phyloP scores from a whole-genome alignment of 176 grass and related monocot species.

The Zizania latifolia region DNA sequence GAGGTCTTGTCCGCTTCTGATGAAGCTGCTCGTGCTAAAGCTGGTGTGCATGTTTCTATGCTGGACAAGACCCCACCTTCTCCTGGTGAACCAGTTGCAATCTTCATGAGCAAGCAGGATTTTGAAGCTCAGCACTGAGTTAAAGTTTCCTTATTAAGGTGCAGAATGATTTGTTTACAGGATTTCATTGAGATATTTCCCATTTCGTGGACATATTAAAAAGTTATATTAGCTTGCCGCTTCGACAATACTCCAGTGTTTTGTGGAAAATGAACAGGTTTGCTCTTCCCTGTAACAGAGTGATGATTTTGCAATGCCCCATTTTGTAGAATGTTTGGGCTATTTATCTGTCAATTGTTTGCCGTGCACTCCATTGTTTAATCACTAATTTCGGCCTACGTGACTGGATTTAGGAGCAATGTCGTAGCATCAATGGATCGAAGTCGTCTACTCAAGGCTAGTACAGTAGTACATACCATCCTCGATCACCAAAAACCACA shows the following conservation, averaged over 20 bases:
- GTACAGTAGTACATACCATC: too few species aligned
- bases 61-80: slow-evolving; percentile 43
- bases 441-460: too few species aligned
- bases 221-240: background rate
- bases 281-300: background rate
- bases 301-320: too few species aligned
- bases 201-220: background rate
- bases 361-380: too few species aligned
- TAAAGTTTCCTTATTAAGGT: background rate
- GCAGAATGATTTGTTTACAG: background rate
- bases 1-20: slow-evolving; percentile 37
- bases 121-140: background rate
- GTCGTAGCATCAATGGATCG: too few species aligned
- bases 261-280: background rate
- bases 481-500: too few species aligned
- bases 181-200: background rate
- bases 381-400: too few species aligned
- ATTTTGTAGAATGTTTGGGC: too few species aligned
- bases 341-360: too few species aligned
- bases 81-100: slow-evolving; percentile 40
- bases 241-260: background rate
- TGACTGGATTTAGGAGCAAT: too few species aligned
- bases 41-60: slow-evolving; percentile 21
- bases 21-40: slow-evolving; percentile 21
- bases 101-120: slow-evolving; percentile 46